Evolutionary conservation across 148 eudicot genomes (phyloP).

Genomic region (Fagopyrum tataricum): DNA sequence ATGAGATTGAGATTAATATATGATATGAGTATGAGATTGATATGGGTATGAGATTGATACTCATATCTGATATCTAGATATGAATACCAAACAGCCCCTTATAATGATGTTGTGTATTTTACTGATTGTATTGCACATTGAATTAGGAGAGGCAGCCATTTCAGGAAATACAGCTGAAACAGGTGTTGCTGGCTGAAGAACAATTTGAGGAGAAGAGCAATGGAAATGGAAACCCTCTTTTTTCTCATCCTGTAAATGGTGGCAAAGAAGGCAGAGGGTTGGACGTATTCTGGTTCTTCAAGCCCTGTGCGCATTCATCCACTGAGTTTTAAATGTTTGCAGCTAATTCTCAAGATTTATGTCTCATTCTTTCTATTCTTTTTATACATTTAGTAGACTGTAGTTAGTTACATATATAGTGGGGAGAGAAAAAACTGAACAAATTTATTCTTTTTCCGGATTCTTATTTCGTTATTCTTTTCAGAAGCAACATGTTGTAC

Average conservation of each 20-base stretch:
- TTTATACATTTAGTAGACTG: neutral
- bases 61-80: no score
- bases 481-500: neutral
- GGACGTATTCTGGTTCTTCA: conserved; percentile 91
- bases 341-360: conserved; percentile 16
- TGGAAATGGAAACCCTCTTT: conserved; percentile 19
- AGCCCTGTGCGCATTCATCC: conserved; percentile 65
- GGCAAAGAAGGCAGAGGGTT: conserved; percentile 48
- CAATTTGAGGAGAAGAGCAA: conserved; percentile 24
- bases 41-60: no score
- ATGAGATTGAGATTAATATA: no score
- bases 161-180: conserved; percentile 38
- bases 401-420: neutral
- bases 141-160: conserved; percentile 56
- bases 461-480: neutral
- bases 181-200: conserved; percentile 18
- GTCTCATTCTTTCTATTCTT: conserved; percentile 1
- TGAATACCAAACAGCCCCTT: no score
- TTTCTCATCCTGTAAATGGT: conserved; percentile 23
- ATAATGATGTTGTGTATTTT: no score
- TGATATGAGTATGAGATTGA: no score
- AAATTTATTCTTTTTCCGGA: neutral
- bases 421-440: neutral
- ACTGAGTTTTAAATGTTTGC: conserved; percentile 21
- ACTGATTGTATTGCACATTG: neutral